Evolutionary conservation across 2,329 filamentous ascomycete genomes (phyloP).

Genomic region (Tolypocladium capitatum): DNA sequence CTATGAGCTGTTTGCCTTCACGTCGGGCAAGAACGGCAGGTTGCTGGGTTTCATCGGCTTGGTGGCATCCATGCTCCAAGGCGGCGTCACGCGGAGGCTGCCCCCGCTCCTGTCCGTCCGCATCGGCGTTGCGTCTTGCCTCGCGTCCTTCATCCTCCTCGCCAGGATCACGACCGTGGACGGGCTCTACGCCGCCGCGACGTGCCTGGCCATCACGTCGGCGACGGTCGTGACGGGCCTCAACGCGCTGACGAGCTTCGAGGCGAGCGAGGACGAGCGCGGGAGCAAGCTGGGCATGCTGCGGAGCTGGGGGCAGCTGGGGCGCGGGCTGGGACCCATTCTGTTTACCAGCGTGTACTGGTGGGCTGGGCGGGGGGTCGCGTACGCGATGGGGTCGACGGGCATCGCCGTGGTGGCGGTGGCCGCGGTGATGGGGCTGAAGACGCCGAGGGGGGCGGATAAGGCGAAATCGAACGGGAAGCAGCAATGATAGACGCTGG

Average conservation of each 20-base stretch:
- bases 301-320: slow-evolving; percentile 71
- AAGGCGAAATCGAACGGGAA: slow-evolving; percentile 6
- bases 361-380: slow-evolving; percentile 86
- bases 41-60: slow-evolving; percentile 86
- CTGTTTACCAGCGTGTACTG: slow-evolving; percentile 93
- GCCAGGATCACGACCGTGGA: slow-evolving; percentile 52
- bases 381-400: slow-evolving; percentile 67
- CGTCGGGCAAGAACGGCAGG: slow-evolving; percentile 65
- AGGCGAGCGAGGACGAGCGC: slow-evolving; percentile 66
- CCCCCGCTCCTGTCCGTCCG: slow-evolving; percentile 70
- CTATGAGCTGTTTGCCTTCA: slow-evolving; percentile 80
- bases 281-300: slow-evolving; percentile 79
- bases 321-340: slow-evolving; percentile 73
- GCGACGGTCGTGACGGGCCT: slow-evolving; percentile 90
- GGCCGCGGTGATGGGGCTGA: slow-evolving; percentile 59
- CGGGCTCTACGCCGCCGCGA: slow-evolving; percentile 69
- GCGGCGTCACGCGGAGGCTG: slow-evolving; percentile 75
- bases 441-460: slow-evolving; percentile 36
- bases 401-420: slow-evolving; percentile 65
- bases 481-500: background rate
- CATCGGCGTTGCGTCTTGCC: slow-evolving; percentile 63
- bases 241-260: slow-evolving; percentile 84
- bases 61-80: slow-evolving; percentile 83
- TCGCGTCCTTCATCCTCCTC: slow-evolving; percentile 69
- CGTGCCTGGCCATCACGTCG: slow-evolving; percentile 75